A percentile compares a stretch with the other conserved stretches of the same genome.
These are phyloP conservation scores for Candida coleopterorum DNA, from an alignment of 805 yeast species.

Conservation along the genomic window DNA sequence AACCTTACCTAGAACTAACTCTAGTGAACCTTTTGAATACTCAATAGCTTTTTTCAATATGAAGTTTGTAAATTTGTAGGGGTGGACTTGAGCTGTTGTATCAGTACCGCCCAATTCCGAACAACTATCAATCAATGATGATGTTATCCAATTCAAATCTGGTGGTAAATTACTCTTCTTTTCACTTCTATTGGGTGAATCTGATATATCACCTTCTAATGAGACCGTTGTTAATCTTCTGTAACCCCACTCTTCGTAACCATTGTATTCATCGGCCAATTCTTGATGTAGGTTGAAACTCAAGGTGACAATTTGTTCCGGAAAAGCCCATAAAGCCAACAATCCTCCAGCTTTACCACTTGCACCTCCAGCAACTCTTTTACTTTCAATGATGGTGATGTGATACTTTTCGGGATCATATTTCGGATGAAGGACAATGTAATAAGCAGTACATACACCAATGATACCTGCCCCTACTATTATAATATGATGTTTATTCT, in stretches of 20 bases:
- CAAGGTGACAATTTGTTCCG: conserved; percentile 86
- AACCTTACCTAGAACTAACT: conserved; percentile 80
- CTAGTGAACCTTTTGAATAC: conserved; percentile 64
- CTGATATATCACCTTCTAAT: conserved; percentile 72
- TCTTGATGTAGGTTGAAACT: conserved; percentile 84
- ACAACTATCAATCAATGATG: conserved; percentile 63
- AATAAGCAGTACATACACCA: conserved; percentile 93
- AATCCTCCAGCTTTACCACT: conserved; percentile 97
- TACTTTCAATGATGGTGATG: conserved; percentile 81
- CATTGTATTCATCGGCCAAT: conserved; percentile 70
- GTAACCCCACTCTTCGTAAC: conserved; percentile 91
- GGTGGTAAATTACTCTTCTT: conserved; percentile 43
- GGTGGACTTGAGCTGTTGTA: conserved; percentile 95
- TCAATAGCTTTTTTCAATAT: conserved; percentile 76
- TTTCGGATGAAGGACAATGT: conserved; percentile 74
- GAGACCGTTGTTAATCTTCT: conserved; percentile 82
- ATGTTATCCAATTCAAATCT: conserved; percentile 73
- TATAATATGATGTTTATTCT: conserved; percentile 69
- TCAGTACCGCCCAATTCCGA: conserved; percentile 77
- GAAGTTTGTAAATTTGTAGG: conserved; percentile 86
- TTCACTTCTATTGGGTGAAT: conserved; percentile 18
- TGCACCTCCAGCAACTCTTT: conserved; percentile 95
- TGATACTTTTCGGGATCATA: conserved; percentile 70
- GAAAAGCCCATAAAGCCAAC: conserved; percentile 94
- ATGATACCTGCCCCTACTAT: conserved; percentile 95